phyloP scores from a whole-genome alignment of 2,329 filamentous ascomycete genomes.

The Thelonectria olida region DNA sequence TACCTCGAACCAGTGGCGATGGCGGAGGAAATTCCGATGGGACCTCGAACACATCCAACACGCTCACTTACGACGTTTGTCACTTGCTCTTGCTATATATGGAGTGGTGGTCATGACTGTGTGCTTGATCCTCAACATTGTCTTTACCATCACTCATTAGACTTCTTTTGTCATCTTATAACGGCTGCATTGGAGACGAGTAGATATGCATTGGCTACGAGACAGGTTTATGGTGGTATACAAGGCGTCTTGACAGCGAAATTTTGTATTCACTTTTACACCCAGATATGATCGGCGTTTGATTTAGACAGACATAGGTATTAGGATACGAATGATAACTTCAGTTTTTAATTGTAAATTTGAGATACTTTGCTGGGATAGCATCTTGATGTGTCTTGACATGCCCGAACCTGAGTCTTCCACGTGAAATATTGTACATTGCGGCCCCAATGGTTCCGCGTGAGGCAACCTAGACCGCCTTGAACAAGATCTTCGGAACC shows the following conservation, averaged over 20 bases:
- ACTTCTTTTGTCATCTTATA: conserved; percentile 7
- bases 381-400: not conserved
- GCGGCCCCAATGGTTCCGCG: not conserved
- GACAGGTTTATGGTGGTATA: conserved; percentile 31
- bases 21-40: conserved; percentile 67
- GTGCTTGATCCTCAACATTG: conserved; percentile 85
- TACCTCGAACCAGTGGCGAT: conserved; percentile 52
- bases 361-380: not conserved
- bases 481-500: not conserved
- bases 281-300: conserved; percentile 30
- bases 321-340: conserved; percentile 32
- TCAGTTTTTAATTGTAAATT: conserved; percentile 30
- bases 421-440: conserved; percentile 30
- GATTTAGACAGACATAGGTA: conserved; percentile 31
- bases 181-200: conserved; percentile 32
- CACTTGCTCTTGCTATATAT: conserved; percentile 82
- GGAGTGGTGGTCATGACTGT: conserved; percentile 89
- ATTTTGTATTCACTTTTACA: conserved; percentile 18
- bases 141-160: conserved; percentile 72
- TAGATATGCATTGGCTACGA: conserved; percentile 28
- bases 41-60: conserved; percentile 71
- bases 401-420: not conserved
- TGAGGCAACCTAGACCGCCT: not conserved
- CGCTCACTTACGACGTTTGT: conserved; percentile 73
- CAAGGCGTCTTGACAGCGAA: conserved; percentile 32